phyloP scores from a whole-genome alignment of 2,329 filamentous ascomycete species.

The Neocatenulostroma microsporum region DNA sequence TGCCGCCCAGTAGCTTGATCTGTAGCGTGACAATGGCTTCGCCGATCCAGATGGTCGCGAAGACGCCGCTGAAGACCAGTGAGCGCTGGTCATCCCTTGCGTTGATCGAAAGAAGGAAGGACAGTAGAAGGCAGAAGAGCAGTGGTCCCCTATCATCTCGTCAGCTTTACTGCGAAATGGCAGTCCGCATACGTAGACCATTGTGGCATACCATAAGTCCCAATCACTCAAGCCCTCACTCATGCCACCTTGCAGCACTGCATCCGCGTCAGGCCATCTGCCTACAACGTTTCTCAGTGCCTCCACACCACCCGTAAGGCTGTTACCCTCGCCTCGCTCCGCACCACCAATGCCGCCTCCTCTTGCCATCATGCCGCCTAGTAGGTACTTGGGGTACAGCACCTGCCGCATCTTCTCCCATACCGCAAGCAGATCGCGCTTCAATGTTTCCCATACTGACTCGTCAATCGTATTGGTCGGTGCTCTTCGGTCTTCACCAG shows the following conservation, averaged over 20 bases:
- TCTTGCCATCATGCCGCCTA: slow-evolving; percentile 56
- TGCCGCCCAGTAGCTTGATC: slow-evolving; percentile 91
- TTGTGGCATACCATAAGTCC: slow-evolving; percentile 70
- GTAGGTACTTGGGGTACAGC: slow-evolving; percentile 87
- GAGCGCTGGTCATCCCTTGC: slow-evolving; percentile 74
- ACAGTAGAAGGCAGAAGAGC: slow-evolving; percentile 84
- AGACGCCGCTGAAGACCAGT: slow-evolving; percentile 88
- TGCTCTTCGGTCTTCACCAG: slow-evolving; percentile 84
- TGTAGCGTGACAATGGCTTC: slow-evolving; percentile 96
- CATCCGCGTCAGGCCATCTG: slow-evolving; percentile 61
- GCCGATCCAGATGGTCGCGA: slow-evolving; percentile 93
- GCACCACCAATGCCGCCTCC: slow-evolving; percentile 51
- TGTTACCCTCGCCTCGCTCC: slow-evolving; percentile 48
- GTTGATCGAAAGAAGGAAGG: slow-evolving; percentile 76
- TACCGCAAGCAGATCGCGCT: slow-evolving; percentile 80
- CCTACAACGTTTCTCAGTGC: slow-evolving; percentile 48
- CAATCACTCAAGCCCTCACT: slow-evolving; percentile 86
- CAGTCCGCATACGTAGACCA: background rate
- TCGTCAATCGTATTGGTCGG: slow-evolving; percentile 94
- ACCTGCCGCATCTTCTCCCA: slow-evolving; percentile 99
- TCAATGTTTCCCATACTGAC: slow-evolving; percentile 93
- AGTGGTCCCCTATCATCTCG: slow-evolving; percentile 65
- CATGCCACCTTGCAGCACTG: slow-evolving; percentile 63
- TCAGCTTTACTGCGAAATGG: too few species aligned
- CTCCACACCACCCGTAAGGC: slow-evolving; percentile 31